Conservation (phyloP, 2,329 filamentous ascomycete species). For the Fusarium miscanthi region DNA sequence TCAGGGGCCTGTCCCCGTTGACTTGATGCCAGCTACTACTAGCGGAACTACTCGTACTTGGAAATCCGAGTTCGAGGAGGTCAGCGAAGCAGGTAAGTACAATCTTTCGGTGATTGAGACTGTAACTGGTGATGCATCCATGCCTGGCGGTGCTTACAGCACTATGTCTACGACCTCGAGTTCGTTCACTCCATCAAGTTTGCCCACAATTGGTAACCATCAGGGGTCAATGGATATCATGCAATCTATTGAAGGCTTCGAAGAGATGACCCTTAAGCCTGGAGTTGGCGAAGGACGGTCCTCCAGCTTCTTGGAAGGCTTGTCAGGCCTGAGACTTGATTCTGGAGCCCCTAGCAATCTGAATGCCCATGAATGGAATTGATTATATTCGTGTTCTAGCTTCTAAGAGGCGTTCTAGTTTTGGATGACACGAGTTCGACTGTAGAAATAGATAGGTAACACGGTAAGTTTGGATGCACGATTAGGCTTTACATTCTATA, state of each 20-base stretch:
- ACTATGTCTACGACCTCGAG: background rate
- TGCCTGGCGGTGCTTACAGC: background rate
- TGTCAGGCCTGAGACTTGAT: no score
- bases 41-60: background rate
- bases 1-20: rapidly evolving
- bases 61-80: background rate
- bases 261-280: rapidly evolving
- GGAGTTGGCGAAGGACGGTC: background rate
- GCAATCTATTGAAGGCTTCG: background rate
- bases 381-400: rapidly evolving
- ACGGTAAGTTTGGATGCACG: background rate
- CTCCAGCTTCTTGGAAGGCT: background rate
- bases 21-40: rapidly evolving
- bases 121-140: background rate
- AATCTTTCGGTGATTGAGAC: background rate
- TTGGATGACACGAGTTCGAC: background rate
- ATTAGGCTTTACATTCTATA: background rate
- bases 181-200: background rate
- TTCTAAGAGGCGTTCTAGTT: background rate
- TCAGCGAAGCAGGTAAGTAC: background rate
- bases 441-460: background rate
- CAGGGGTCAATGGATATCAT: background rate
- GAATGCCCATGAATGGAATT: rapidly evolving
- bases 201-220: rapidly evolving
- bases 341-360: rapidly evolving